Conservation (phyloP, 2,329 filamentous ascomycete genomes). For the Clonostachys sp. region DNA sequence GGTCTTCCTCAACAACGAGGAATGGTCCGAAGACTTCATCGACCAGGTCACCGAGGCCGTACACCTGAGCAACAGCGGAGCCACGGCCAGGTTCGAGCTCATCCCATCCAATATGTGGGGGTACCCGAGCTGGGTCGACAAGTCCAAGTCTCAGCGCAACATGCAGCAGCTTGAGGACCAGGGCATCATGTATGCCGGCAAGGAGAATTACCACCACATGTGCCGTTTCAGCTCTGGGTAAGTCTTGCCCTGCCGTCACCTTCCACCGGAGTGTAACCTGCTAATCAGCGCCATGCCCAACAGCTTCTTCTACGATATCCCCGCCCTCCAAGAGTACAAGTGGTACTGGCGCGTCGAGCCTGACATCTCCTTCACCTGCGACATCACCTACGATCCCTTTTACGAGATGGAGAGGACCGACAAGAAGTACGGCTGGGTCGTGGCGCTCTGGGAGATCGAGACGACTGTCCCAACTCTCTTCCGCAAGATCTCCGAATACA, state of each 20-base stretch:
- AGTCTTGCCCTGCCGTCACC: slow-evolving; percentile 6
- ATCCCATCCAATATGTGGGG: slow-evolving; percentile 33
- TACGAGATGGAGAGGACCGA: slow-evolving; percentile 35
- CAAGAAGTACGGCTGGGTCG: slow-evolving; percentile 39
- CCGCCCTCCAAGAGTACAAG: slow-evolving; percentile 32
- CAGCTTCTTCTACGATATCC: slow-evolving; percentile 36
- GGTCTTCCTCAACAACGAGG: slow-evolving; percentile 40
- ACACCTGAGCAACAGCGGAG: slow-evolving; percentile 19
- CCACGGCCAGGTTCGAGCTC: slow-evolving; percentile 27
- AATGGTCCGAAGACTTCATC: slow-evolving; percentile 32
- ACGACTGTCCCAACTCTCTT: slow-evolving; percentile 35
- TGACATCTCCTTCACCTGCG: slow-evolving; percentile 36
- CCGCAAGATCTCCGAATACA: slow-evolving; percentile 32
- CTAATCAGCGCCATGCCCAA: too few relatives aligned
- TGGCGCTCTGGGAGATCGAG: slow-evolving; percentile 35
- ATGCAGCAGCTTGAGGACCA: slow-evolving; percentile 23
- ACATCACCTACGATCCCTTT: slow-evolving; percentile 42
- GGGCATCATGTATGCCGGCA: slow-evolving; percentile 28
- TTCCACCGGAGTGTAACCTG: too few relatives aligned
- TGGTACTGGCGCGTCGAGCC: slow-evolving; percentile 44
- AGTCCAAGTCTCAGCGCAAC: slow-evolving; percentile 17
- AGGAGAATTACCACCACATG: slow-evolving; percentile 34
- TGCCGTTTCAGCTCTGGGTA: slow-evolving; percentile 38
- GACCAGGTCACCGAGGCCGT: slow-evolving; percentile 25
- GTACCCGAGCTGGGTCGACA: slow-evolving; percentile 27